Base-by-base conservation (phyloP, 2,329 filamentous ascomycete species). In the Falciphora oryzae region DNA sequence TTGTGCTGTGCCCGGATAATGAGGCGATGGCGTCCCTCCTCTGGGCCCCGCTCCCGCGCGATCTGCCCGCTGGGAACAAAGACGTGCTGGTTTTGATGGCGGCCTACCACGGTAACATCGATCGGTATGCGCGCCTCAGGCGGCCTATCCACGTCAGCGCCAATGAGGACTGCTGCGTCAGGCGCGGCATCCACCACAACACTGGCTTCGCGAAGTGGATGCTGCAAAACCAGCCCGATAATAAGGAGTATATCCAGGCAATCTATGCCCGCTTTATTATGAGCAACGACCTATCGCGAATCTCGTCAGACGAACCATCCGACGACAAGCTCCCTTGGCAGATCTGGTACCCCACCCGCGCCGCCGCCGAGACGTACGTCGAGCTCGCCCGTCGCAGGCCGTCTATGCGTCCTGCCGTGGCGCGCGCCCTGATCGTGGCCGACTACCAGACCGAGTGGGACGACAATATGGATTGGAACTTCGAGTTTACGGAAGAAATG, bases 31-130 rank as follows among this genome's bases (percentile, higher is more conserved):
- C 2, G 22, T n/a, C 57, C 8, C 66, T 76, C 1, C 69, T 79
- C 2, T 73, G 70, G 28, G 59, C 61, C 2, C 75, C 75, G 11
- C 70, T 80, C 1, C 76, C 76, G 4, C 56, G 57, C 5, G 72
- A 78, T 65, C 71, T 78, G 4, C 78, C 77, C 7, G 68, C 68
- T 0, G 67, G 72, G 1, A 69, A 75, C 63, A 80, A 79, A 64
- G 73, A 78, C 61, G 59, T 75, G 1, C 70, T 79, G 7, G 76
- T 78, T 50, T 65, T 71, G 7, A 72, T 75, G 67, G 76, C 77
- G 0, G 76, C 76, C 4, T 77, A 74, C 57, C 64, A 73, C 16
- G 77, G 77, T 16, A 69, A 79, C 32, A 68, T 79, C 25, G 77
- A 80, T 63, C 72, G 75, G 31, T 79, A 79, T 50, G 61, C 65